Evolutionary conservation across 2,329 filamentous ascomycete species (phyloP).

Genomic region (Colletotrichum sidae): DNA sequence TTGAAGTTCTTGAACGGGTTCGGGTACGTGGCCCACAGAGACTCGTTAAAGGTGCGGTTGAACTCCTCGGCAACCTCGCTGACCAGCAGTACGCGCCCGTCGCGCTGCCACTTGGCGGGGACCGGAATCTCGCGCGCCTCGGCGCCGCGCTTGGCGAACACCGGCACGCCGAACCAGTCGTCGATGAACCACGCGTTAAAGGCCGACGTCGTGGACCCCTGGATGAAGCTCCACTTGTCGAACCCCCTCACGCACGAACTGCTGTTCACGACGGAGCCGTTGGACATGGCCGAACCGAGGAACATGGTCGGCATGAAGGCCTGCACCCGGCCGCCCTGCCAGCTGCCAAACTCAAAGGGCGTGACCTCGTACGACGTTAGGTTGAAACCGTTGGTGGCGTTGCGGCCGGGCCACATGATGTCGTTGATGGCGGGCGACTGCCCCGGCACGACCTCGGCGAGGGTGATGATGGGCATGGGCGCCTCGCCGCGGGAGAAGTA

Average conservation of each 20-base stretch:
- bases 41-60: slow-evolving; percentile 44
- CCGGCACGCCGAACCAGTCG: slow-evolving; percentile 41
- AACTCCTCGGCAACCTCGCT: slow-evolving; percentile 42
- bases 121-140: slow-evolving; percentile 36
- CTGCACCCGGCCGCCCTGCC: slow-evolving; percentile 44
- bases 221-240: slow-evolving; percentile 46
- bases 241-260: slow-evolving; percentile 46
- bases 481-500: slow-evolving; percentile 40
- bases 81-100: slow-evolving; percentile 41
- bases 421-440: slow-evolving; percentile 43
- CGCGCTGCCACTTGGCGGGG: slow-evolving; percentile 21
- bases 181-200: slow-evolving; percentile 44
- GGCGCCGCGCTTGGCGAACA: slow-evolving; percentile 41
- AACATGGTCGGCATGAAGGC: slow-evolving; percentile 45
- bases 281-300: slow-evolving; percentile 44
- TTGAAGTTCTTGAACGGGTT: slow-evolving; percentile 47
- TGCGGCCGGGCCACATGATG: slow-evolving; percentile 44
- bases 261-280: slow-evolving; percentile 42
- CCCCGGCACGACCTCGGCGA: slow-evolving; percentile 44
- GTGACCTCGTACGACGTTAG: slow-evolving; percentile 48
- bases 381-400: slow-evolving; percentile 44
- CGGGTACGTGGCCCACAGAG: slow-evolving; percentile 45
- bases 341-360: slow-evolving; percentile 48
- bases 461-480: slow-evolving; percentile 44
- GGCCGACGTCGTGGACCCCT: slow-evolving; percentile 45